Base-by-base conservation (phyloP, 2,329 filamentous ascomycete genomes). In the Ophiostoma populinum region DNA sequence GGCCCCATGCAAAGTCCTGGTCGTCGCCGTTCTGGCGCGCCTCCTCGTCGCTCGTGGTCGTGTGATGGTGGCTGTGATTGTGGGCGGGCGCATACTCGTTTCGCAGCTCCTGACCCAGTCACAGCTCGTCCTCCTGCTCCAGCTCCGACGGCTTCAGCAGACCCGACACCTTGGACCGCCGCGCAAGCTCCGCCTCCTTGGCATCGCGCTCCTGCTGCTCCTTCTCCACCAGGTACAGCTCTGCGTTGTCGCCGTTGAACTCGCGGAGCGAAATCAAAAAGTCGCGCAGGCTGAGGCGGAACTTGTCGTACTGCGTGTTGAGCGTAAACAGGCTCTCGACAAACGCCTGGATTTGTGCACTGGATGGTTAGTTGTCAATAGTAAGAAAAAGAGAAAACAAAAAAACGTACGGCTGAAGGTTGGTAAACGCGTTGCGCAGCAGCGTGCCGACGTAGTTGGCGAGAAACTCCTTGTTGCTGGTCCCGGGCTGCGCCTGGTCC, bases 221-320 rank as follows among this genome's bases (percentile, higher is more conserved):
- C 55, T 92, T 85, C 56, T 98, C 90, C 39, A 93, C 86, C 4
- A 80, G 75, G 56, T 80, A 98, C 8, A 98, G 67, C 51, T 98
- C 90, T 1, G 87, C 74, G 48, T 95, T 94, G 57, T 98, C 90
- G 35, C 82, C 90, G 1, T 83, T 76, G 43, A 95, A 98, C 57
- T 98, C 92, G 60, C 94, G 93, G 46, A 98, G 65, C 16, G 86
- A 92, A 49, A 98, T 92, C 46, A 98, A 62, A 70, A 98, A 98
- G 58, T 98, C 90, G 45, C 90, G 83, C 35, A 98, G 64, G 49
- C 92, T 85, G 37, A 93, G 73, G 55, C 93, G 92, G 75, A 98
- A 98, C 54, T 85, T 85, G 52, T 82, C 80, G 45, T 92, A 75
- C 50, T 92, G 80, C 38, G 79, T 80, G 54, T 93, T 95, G 46